Evolutionary conservation across 331 rosid genomes (phyloP).

Genomic region (Dryas integrifolia): DNA sequence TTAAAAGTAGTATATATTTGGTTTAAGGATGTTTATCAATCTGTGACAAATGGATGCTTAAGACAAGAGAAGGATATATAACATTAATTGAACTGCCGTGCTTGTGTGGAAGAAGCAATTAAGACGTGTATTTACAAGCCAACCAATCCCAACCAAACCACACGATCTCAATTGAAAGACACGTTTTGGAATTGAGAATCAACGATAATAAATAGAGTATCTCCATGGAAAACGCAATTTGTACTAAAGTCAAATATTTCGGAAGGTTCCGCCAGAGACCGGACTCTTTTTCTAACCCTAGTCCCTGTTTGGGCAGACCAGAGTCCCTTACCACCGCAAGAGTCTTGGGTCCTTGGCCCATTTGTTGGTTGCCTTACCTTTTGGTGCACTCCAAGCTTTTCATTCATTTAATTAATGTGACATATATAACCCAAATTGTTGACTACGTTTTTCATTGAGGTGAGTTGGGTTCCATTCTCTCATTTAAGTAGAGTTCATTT

Average conservation of each 20-base stretch:
- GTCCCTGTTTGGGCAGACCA: background rate
- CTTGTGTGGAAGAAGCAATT: constrained; percentile 9
- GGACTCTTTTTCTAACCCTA: background rate
- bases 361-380: constrained; percentile 6
- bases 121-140: constrained; percentile 3
- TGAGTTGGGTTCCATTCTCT: too few species aligned
- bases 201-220: background rate
- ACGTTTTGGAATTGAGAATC: background rate
- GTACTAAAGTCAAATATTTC: constrained; percentile 3
- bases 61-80: too few species aligned
- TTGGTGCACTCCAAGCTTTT: constrained; percentile 4
- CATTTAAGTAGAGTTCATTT: too few species aligned
- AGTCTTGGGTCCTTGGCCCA: background rate
- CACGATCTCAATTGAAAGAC: background rate
- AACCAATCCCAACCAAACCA: constrained; percentile 15
- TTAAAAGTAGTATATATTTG: too few species aligned
- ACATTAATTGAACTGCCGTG: background rate
- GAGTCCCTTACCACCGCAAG: background rate
- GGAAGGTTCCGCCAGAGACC: background rate
- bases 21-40: too few species aligned
- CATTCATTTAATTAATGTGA: background rate
- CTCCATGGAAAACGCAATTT: constrained; percentile 18
- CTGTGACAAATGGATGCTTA: too few species aligned
- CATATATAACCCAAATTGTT: background rate
- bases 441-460: too few species aligned